Conservation (phyloP, 768 basidiomycete genomes). For the Termitomyces sp. region DNA sequence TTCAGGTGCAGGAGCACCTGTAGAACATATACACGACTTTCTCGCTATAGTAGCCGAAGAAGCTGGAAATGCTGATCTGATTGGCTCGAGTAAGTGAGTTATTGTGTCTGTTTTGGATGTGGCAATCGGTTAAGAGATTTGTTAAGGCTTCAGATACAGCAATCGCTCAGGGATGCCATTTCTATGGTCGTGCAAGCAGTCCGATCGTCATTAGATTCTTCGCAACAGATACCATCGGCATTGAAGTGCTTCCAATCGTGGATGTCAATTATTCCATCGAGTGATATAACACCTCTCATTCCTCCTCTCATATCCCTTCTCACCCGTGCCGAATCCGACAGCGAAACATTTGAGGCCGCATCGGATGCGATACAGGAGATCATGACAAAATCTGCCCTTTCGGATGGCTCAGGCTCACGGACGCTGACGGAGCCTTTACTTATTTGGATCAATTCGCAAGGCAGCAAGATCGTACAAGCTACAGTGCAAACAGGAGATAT, state of each 20-base stretch:
- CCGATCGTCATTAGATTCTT: constrained; percentile 41
- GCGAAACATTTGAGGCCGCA: constrained; percentile 52
- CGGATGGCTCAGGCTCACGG: constrained; percentile 62
- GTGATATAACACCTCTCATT: constrained; percentile 67
- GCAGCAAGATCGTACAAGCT: constrained; percentile 37
- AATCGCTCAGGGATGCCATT: constrained; percentile 61
- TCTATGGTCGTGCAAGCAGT: constrained; percentile 71
- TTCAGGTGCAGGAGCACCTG: constrained; percentile 49
- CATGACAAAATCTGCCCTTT: constrained; percentile 65
- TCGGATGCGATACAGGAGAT: constrained; percentile 76
- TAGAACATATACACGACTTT: constrained; percentile 66
- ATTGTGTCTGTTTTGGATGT: neutral
- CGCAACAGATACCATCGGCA: constrained; percentile 58
- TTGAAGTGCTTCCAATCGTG: constrained; percentile 81
- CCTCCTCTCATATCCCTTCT: constrained; percentile 61
- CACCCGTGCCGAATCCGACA: constrained; percentile 44
- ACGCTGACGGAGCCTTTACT: constrained; percentile 83
- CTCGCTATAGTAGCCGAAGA: constrained; percentile 84
- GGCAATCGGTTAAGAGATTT: neutral
- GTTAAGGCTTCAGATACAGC: constrained; percentile 54
- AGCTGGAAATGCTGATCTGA: constrained; percentile 65
- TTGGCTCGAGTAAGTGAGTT: constrained; percentile 68
- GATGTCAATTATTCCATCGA: constrained; percentile 66
- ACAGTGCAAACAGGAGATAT: constrained; percentile 33
- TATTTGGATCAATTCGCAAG: constrained; percentile 64